Conservation (phyloP, 768 basidiomycete species). For the Mycena crocata region DNA sequence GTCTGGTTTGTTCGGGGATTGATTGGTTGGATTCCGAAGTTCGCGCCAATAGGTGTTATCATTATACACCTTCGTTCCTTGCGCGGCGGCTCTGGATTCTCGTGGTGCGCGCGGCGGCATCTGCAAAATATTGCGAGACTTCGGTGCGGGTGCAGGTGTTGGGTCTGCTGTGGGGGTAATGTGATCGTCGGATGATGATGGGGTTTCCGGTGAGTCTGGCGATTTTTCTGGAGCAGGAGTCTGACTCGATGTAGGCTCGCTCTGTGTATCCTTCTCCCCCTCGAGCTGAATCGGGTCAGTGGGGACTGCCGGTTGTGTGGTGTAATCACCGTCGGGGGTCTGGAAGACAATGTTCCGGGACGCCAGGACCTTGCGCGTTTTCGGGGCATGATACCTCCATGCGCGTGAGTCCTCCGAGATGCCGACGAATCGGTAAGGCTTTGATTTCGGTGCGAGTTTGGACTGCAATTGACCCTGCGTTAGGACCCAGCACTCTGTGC, state of each 20-base stretch:
- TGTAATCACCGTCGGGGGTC: conserved; percentile 4
- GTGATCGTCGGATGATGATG: not conserved
- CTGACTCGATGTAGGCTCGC: conserved; percentile 15
- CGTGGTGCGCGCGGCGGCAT: conserved; percentile 9
- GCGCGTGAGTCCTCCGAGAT: conserved; percentile 5
- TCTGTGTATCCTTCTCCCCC: conserved; percentile 14
- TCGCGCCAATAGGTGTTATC: conserved; percentile 8
- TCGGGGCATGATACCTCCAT: conserved; percentile 10
- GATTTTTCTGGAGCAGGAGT: not conserved
- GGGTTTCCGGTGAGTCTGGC: no score
- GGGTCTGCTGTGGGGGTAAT: conserved; percentile 2
- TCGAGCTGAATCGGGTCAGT: conserved; percentile 17
- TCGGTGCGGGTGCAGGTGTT: not conserved
- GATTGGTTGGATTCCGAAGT: conserved; percentile 3
- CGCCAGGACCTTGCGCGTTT: conserved; percentile 10
- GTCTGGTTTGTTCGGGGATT: conserved; percentile 12
- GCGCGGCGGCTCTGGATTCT: not conserved
- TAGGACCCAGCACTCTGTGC: conserved; percentile 16
- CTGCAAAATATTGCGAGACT: not conserved
- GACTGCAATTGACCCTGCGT: conserved; percentile 7
- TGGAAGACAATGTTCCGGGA: conserved; percentile 14
- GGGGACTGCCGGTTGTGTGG: conserved; percentile 1
- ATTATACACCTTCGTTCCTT: conserved; percentile 8
- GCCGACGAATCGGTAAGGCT: conserved; percentile 17
- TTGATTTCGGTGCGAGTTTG: conserved; percentile 14